Evolutionary conservation across 441 rosid species (phyloP).

Genomic region (Kokia cookei): DNA sequence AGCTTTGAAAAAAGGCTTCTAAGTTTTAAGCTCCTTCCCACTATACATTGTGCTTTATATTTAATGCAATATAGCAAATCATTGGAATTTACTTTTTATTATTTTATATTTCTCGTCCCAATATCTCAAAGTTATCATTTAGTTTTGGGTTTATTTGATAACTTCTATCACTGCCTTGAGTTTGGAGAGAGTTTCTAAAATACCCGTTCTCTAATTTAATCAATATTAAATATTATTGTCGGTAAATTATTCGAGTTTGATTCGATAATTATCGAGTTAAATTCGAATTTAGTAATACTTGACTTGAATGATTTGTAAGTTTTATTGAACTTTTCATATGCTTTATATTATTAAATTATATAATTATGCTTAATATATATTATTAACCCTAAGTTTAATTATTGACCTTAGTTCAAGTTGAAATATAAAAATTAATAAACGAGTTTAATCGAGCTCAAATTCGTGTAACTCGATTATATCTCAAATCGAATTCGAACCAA

Average conservation of each 20-base stretch:
- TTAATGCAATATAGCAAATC: not conserved
- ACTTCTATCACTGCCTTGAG: not conserved
- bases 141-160: not conserved
- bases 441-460: too few species aligned
- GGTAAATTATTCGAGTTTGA: too few species aligned
- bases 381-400: too few species aligned
- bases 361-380: too few species aligned
- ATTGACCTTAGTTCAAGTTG: too few species aligned
- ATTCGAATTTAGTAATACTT: too few species aligned
- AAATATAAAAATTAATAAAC: rapidly evolving
- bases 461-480: too few species aligned
- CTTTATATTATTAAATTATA: too few species aligned
- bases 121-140: not conserved
- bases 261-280: too few species aligned
- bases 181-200: not conserved
- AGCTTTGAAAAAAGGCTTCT: not conserved
- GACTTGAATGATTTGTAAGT: too few species aligned
- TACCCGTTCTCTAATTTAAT: not conserved
- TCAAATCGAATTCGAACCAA: too few species aligned
- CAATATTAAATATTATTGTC: not conserved
- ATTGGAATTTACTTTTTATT: not conserved
- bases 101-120: not conserved
- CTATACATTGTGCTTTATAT: not conserved
- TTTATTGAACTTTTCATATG: rapidly evolving
- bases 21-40: not conserved